Conservation (phyloP, 192 early-diverging fungal genomes). For the Backusella tarrabulga region DNA sequence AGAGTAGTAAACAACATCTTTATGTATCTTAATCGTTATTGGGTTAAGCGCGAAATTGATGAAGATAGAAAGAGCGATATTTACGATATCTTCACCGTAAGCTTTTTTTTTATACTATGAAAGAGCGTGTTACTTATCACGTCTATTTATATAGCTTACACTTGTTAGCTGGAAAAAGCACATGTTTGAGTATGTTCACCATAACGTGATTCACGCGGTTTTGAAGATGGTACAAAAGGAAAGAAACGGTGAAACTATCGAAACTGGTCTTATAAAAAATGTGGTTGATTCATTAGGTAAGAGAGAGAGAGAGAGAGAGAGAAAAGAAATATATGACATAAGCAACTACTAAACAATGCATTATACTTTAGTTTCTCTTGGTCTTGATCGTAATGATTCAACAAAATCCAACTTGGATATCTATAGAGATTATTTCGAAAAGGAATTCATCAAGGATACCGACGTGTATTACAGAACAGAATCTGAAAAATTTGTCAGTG, state of each 20-base stretch:
- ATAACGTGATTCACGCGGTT: slow-evolving; percentile 72
- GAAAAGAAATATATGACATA: too few relatives aligned
- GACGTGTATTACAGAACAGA: slow-evolving; percentile 88
- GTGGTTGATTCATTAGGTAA: slow-evolving; percentile 92
- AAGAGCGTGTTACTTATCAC: neutral
- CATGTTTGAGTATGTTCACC: slow-evolving; percentile 66
- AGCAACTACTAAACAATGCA: neutral
- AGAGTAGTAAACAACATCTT: slow-evolving; percentile 89
- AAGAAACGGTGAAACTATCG: slow-evolving; percentile 88
- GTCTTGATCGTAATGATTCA: slow-evolving; percentile 78
- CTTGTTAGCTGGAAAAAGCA: slow-evolving; percentile 90
- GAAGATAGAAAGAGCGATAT: slow-evolving; percentile 85
- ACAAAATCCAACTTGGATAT: slow-evolving; percentile 82
- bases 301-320: neutral
- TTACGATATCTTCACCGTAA: slow-evolving; percentile 92
- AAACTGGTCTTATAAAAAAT: slow-evolving; percentile 79
- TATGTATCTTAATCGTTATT: slow-evolving; percentile 93
- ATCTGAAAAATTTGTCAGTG: slow-evolving; percentile 85
- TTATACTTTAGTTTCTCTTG: slow-evolving; percentile 63
- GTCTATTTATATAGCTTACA: slow-evolving; percentile 52
- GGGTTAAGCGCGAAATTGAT: slow-evolving; percentile 96
- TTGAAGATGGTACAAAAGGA: slow-evolving; percentile 80
- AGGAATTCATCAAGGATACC: slow-evolving; percentile 77
- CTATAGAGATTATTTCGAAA: slow-evolving; percentile 87
- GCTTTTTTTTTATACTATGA: neutral